A percentile compares a stretch with the other conserved stretches of the same genome.
phyloP scores from a whole-genome alignment of 495 filamentous ascomycete genomes.

The Neurospora sp. region DNA sequence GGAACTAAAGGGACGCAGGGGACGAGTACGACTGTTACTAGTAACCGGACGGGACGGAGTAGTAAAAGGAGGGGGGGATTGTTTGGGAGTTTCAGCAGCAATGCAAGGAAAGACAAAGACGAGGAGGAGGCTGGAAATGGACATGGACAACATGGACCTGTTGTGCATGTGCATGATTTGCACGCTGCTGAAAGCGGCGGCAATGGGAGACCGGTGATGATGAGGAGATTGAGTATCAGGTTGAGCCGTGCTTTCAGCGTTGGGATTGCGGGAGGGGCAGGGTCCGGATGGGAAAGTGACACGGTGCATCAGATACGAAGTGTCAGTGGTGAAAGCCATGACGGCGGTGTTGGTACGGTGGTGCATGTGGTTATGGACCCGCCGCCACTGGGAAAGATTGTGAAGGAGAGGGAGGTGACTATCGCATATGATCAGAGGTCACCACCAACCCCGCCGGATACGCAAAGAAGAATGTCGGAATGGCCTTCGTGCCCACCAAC shows the following conservation, averaged over 20 bases:
- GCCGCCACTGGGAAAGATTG: background rate
- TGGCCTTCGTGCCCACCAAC: background rate
- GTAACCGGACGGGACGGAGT: background rate
- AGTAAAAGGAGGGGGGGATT: background rate
- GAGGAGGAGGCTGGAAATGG: background rate
- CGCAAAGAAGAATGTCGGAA: background rate
- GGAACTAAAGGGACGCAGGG: background rate
- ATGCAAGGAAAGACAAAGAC: background rate
- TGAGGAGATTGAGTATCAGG: background rate
- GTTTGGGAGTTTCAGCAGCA: background rate
- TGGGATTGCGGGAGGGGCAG: background rate
- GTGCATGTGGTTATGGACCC: background rate
- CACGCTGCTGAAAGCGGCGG: background rate
- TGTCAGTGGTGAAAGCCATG: background rate
- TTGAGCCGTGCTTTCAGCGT: background rate
- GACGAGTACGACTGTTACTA: background rate
- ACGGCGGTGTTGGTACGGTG: background rate
- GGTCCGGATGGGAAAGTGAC: background rate
- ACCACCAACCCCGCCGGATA: background rate
- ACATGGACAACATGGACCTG: background rate
- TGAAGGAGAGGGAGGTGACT: background rate
- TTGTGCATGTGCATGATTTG: background rate
- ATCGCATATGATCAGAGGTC: background rate
- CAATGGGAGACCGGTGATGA: background rate
- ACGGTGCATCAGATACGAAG: background rate